Percentiles rank a stretch among this genome's conserved stretches.
Conservation (phyloP, 768 basidiomycete genomes). For the Gymnopilus dilepis region DNA sequence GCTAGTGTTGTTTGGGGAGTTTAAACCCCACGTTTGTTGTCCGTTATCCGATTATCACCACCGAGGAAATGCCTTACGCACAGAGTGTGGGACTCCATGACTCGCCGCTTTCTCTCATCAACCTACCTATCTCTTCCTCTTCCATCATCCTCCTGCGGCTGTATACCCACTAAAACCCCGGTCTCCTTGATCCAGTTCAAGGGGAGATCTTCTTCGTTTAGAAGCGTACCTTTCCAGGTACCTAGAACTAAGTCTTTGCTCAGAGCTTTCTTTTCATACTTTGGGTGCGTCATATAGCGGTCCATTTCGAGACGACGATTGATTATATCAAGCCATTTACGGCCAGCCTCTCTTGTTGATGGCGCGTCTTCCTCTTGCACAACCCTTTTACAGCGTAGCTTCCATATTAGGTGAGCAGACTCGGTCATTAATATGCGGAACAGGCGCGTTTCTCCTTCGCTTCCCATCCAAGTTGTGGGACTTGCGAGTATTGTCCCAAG, state of each 20-base stretch:
- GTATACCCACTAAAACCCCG: conserved; percentile 18
- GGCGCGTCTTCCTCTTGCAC: neutral
- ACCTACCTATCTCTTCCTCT: conserved; percentile 9
- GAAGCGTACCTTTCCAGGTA: conserved; percentile 8
- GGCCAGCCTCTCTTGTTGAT: neutral
- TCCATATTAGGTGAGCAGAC: conserved; percentile 10
- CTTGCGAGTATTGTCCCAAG: conserved; percentile 1
- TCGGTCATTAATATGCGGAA: conserved; percentile 7
- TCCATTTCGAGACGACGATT: conserved; percentile 5
- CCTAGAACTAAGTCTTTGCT: neutral
- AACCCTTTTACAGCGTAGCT: conserved; percentile 5
- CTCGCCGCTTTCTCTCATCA: neutral
- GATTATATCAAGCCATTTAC: neutral
- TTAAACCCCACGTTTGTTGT: neutral
- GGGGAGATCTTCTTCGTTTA: conserved; percentile 11
- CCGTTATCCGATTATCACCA: neutral
- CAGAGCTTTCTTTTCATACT: conserved; percentile 5
- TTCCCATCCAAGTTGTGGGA: too few relatives aligned
- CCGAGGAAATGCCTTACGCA: conserved; percentile 16
- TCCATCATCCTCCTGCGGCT: conserved; percentile 8
- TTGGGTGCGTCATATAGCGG: neutral
- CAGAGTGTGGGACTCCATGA: conserved; percentile 13
- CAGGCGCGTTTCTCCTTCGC: neutral
- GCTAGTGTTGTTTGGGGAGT: conserved; percentile 7
- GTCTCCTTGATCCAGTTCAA: conserved; percentile 3